Evolutionary conservation across 2,329 filamentous ascomycete genomes (phyloP), one percentile per base, ranked within the genome.

Genomic region (Aspergillus pseudoterreus): DNA sequence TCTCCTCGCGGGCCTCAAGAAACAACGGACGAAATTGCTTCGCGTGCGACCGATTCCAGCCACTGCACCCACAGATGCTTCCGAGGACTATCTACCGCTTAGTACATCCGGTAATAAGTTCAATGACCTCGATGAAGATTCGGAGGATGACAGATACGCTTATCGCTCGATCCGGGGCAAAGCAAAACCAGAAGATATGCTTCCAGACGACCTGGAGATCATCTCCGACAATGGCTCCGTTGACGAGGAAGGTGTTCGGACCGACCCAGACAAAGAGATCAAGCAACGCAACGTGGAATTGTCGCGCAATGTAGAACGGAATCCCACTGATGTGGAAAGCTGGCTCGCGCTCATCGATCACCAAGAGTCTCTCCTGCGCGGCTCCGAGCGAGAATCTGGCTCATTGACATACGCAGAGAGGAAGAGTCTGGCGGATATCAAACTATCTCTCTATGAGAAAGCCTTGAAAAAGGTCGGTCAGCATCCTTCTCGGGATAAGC

Each of bases 291-390:
- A 75, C 53, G 63, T 86, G 0, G 75, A 84, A 47, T 75, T 96
- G 6, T 82, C 80, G 2, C 81, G 79, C 11, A 78, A 69, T 27
- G 83, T 90, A 32, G 84, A 86, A 50, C 76, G 86, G 1, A 69
- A 82, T 19, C 89, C 91, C 1, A 68, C 78, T 5, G 82, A 95
- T 62, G 76, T 88, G 17, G 74, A 84, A 39, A 78, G 83, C 15
- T 97, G 92, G 92, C 69, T 95, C 14, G 78, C 82, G 35, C 77
- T 96, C n/a, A 86, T 92, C 43, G 74, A 84, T 6, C 84, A 95
- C 54, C 92, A 97, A 71, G 84, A 90, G 55, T 68, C 71, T 2
- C 75, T 95, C 50, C 72, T 92, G 39, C 74, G 74, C 73, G 63
- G 77, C 65, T 39, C 62, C 5, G 55, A 55, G 32, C 57, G 58